Conservation (phyloP, 805 yeast species). For the Metschnikowia lochheadii region DNA sequence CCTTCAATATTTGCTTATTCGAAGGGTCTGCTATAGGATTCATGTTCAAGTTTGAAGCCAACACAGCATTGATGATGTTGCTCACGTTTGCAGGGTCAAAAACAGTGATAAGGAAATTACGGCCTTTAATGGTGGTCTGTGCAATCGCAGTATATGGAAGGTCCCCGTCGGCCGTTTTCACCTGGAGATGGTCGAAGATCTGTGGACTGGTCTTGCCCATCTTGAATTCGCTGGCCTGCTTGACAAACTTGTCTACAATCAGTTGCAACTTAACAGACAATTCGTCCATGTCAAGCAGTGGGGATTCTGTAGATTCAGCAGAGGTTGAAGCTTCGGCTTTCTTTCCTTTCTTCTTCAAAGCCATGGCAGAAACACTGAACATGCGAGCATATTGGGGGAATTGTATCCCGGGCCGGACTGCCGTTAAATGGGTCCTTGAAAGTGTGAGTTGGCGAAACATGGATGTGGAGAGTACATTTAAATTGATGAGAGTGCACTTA, state of each 20-base stretch:
- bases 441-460: conserved; percentile 2
- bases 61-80: conserved; percentile 63
- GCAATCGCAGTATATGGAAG: conserved; percentile 61
- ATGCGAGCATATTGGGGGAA: background rate
- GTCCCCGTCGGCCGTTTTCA: conserved; percentile 47
- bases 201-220: conserved; percentile 67
- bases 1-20: conserved; percentile 68
- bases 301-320: conserved; percentile 6
- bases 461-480: background rate
- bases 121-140: conserved; percentile 65
- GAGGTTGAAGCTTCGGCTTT: conserved; percentile 7
- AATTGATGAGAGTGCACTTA: background rate
- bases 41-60: conserved; percentile 65
- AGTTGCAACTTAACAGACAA: conserved; percentile 42
- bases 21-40: conserved; percentile 75
- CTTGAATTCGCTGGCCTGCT: conserved; percentile 57
- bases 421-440: background rate
- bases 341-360: conserved; percentile 14
- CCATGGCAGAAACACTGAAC: conserved; percentile 4
- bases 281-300: conserved; percentile 27
- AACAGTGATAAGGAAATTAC: conserved; percentile 71
- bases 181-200: conserved; percentile 56
- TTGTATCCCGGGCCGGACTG: background rate
- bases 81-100: conserved; percentile 78
- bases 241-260: conserved; percentile 50